Evolutionary conservation across 2,329 filamentous ascomycete genomes (phyloP).

Genomic region (Botrytis fabae): DNA sequence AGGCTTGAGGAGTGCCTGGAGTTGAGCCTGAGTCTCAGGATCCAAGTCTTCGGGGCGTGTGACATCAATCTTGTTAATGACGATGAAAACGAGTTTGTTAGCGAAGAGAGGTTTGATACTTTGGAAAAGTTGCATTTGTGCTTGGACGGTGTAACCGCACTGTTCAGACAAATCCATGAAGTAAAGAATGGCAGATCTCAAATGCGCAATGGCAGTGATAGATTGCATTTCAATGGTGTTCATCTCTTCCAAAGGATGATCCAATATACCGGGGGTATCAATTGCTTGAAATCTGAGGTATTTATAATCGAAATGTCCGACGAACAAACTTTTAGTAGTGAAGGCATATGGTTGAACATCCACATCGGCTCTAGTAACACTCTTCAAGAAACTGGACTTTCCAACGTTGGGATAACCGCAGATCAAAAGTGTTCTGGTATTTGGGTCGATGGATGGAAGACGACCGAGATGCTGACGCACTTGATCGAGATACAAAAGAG

Average conservation of each 20-base stretch:
- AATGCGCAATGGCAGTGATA: constrained; percentile 95
- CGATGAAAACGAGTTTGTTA: constrained; percentile 95
- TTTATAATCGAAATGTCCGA: constrained; percentile 98
- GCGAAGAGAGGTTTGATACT: constrained; percentile 96
- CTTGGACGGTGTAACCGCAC: constrained; percentile 89
- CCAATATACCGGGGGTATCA: constrained; percentile 96
- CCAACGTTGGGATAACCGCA: constrained; percentile 98
- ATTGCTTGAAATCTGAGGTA: constrained; percentile 89
- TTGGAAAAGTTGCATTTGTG: constrained; percentile 93
- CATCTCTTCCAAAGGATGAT: constrained; percentile 98
- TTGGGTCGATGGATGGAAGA: constrained; percentile 97
- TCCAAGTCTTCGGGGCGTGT: constrained; percentile 84
- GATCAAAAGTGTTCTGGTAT: constrained; percentile 92
- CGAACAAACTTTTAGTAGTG: constrained; percentile 95
- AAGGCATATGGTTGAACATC: constrained; percentile 98
- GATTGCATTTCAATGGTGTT: constrained; percentile 99
- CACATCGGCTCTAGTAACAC: constrained; percentile 90
- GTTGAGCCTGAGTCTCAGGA: constrained; percentile 70
- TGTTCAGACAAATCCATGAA: constrained; percentile 98
- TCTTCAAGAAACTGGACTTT: constrained; percentile 94
- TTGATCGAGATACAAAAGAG: constrained; percentile 92
- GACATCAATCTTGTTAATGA: constrained; percentile 98
- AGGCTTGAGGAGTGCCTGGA: constrained; percentile 78
- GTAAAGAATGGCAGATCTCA: constrained; percentile 92
- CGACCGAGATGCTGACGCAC: constrained; percentile 95